Base-by-base conservation (phyloP, 495 filamentous ascomycete species). In the Aspergillus ellipticus region DNA sequence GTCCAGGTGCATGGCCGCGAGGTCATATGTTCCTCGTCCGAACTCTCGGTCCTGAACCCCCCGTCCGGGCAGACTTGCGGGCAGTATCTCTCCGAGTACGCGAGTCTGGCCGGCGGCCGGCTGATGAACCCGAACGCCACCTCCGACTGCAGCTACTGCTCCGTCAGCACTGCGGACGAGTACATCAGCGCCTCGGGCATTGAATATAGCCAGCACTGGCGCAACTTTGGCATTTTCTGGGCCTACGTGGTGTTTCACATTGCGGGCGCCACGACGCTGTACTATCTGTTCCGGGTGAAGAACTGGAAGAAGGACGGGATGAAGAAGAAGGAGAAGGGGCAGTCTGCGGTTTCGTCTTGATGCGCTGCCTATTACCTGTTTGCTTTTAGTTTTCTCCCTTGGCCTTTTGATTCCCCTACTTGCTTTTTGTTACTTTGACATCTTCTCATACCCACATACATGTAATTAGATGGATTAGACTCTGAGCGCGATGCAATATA, bases 11-110 rank as follows among this genome's bases (percentile, higher is more conserved):
- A 80, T 48, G 80, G 83, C 31, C 78, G 79, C 0, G 4, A 63
- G 0, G 79, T 86, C 2, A 17, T 62, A 0, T 90, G 87, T 66
- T 71, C 80, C n/a, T 8, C 54, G 0, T 75, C 78, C 45, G 87
- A 90, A 62, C 69, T 74, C 28, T 57, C 81, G 9, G 58, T 68
- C 10, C 83, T 90, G 58, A 60, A 72, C 9, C 79, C 85, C 0
- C 75, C 75, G 0, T 49, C 60, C 9, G 72, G 72, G 45, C 55
- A 70, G 45, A 82, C 77, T 1, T 89, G 85, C 55, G 49, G 69
- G 11, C 42, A 68, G 22, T 84, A 83, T 51, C 54, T 79, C 29
- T 17, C 54, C 24, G 39, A 62, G 10, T 74, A 68, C 51, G 31
- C 63, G 20, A 42, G 37, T 0, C 26, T 58, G 0, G 67, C 72